Evolutionary conservation across 495 filamentous ascomycete species (phyloP).

Genomic region (Penicillium bovifimosum): DNA sequence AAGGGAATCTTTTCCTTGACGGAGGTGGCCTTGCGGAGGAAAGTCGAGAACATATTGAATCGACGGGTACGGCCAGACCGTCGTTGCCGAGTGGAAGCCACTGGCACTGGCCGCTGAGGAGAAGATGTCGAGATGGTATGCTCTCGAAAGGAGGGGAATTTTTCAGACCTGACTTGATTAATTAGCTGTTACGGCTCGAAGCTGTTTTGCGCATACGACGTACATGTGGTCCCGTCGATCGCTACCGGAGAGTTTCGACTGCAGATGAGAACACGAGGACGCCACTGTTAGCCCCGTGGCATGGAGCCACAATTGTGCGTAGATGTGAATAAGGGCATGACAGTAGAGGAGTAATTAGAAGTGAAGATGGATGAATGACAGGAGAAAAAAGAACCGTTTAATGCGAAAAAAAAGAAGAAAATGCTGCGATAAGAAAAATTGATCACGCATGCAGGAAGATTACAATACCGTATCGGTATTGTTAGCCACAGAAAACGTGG

Average conservation of each 20-base stretch:
- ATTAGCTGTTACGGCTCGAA: neutral
- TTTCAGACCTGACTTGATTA: constrained; percentile 11
- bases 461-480: constrained; percentile 4
- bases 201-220: neutral
- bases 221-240: constrained; percentile 19
- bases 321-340: neutral
- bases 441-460: constrained; percentile 3
- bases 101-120: constrained; percentile 5
- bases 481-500: constrained; percentile 7
- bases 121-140: constrained; percentile 2
- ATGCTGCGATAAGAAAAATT: neutral
- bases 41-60: constrained; percentile 29
- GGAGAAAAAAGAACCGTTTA: neutral
- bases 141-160: constrained; percentile 16
- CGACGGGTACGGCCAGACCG: constrained; percentile 11
- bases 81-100: constrained; percentile 7
- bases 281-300: constrained; percentile 21
- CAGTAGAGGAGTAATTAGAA: neutral
- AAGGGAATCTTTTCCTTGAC: constrained; percentile 30
- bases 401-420: too few species aligned
- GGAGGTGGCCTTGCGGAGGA: constrained; percentile 17
- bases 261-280: constrained; percentile 12
- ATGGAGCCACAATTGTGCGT: constrained; percentile 13
- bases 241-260: constrained; percentile 16
- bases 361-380: neutral